Evolutionary conservation across 495 filamentous ascomycete genomes (phyloP).

Genomic region (Bacidia gigantensis): DNA sequence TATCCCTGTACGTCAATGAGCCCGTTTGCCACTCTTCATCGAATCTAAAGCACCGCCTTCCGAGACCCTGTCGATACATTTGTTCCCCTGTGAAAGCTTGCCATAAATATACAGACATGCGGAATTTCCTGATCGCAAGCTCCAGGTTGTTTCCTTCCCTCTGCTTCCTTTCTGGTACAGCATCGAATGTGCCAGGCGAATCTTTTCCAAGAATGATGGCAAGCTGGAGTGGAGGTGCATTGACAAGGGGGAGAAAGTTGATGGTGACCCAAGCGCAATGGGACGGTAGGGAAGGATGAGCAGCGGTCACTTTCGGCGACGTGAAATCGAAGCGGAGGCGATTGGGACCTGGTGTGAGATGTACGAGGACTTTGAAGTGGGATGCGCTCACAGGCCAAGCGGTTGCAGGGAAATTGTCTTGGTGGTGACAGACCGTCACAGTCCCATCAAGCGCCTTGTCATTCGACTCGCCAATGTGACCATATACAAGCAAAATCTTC

Average conservation of each 20-base stretch:
- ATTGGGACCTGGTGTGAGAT: conserved; percentile 80
- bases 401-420: conserved; percentile 69
- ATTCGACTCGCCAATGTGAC: conserved; percentile 60
- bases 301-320: conserved; percentile 63
- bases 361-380: conserved; percentile 77
- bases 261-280: conserved; percentile 69
- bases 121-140: conserved; percentile 68
- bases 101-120: conserved; percentile 89
- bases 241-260: conserved; percentile 68
- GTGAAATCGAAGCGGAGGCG: conserved; percentile 72
- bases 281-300: conserved; percentile 49
- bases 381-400: conserved; percentile 76
- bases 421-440: conserved; percentile 64
- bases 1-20: conserved; percentile 57
- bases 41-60: conserved; percentile 70
- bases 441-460: conserved; percentile 63
- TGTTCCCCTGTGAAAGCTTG: conserved; percentile 91
- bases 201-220: conserved; percentile 76
- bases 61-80: conserved; percentile 78
- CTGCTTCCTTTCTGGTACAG: conserved; percentile 56
- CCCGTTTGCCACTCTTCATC: conserved; percentile 89
- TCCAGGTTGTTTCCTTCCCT: conserved; percentile 71
- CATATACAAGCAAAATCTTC: conserved; percentile 69
- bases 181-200: conserved; percentile 76
- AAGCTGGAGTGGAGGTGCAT: conserved; percentile 66